These are phyloP conservation scores for Apiospora pterosperma DNA, from an alignment of 2,329 filamentous ascomycete genomes.

Conservation along the genomic window DNA sequence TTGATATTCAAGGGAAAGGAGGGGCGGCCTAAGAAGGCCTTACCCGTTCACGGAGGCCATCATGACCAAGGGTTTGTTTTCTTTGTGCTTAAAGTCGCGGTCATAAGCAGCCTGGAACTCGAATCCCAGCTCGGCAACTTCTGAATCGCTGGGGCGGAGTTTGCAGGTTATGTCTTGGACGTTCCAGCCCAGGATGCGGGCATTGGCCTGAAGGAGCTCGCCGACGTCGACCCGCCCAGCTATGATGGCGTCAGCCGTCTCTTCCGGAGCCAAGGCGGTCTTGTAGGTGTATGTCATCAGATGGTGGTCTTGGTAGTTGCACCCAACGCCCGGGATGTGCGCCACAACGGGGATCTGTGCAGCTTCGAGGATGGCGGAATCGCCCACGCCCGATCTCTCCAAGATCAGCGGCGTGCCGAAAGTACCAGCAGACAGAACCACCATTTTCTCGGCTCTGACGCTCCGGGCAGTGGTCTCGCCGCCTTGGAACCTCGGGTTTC, in stretches of 20 bases:
- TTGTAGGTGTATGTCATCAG: slow-evolving; percentile 47
- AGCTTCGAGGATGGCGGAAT: slow-evolving; percentile 36
- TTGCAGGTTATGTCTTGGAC: slow-evolving; percentile 47
- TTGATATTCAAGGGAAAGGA: background rate
- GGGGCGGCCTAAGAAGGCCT: slow-evolving; percentile 15
- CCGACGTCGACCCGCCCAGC: slow-evolving; percentile 20
- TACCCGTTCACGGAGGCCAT: slow-evolving; percentile 33
- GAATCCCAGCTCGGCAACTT: slow-evolving; percentile 45
- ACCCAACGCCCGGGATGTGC: slow-evolving; percentile 51
- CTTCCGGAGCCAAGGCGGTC: slow-evolving; percentile 40
- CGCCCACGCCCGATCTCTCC: slow-evolving; percentile 60
- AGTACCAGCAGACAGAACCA: slow-evolving; percentile 46
- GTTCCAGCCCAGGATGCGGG: slow-evolving; percentile 48
- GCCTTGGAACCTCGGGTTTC: slow-evolving; percentile 40
- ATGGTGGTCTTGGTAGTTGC: slow-evolving; percentile 50
- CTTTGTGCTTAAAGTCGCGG: slow-evolving; percentile 37
- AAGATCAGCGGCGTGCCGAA: slow-evolving; percentile 53
- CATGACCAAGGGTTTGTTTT: slow-evolving; percentile 41
- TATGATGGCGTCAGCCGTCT: slow-evolving; percentile 36
- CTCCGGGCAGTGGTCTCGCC: slow-evolving; percentile 13
- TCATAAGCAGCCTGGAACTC: slow-evolving; percentile 50
- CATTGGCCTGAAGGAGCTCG: slow-evolving; percentile 18
- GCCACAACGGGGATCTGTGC: slow-evolving; percentile 45
- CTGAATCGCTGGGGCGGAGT: slow-evolving; percentile 45
- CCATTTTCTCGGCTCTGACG: slow-evolving; percentile 51